Evolutionary conservation across 2,329 filamentous ascomycete species (phyloP), one percentile per base, ranked within the genome.

Genomic region (Aspergillus cejpii): DNA sequence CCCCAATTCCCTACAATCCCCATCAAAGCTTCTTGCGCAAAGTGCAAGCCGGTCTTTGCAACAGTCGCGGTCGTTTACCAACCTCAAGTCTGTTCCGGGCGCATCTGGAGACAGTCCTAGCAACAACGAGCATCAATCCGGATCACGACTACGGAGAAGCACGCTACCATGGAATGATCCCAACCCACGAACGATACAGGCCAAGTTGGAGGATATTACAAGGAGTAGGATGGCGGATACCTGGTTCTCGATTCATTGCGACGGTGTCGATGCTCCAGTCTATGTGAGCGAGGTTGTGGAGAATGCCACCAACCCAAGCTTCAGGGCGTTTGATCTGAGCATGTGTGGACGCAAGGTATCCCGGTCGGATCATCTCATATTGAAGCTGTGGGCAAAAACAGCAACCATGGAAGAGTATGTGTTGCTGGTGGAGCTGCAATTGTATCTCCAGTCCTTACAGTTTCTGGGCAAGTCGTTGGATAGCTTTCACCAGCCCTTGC

Each of bases 291-390:
- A 97, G 68, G 74, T 85, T 17, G 78, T 83, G 21, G 78, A 85
- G 55, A 81, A 81, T 58, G 82, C 86, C n/a, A 89, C 88, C 68
- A 96, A 96, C 64, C 92, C 92, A 51, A 88, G 85, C 57, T 97
- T 95, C 63, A 81, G 80, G 34, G 84, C 86, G 62, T 94, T 96
- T 62, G 84, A 94, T 50, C 75, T 95, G 5, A 76, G 77, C 19
- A 68, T 74, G 5, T 80, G 77, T 50, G 80, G 78, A 0, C 77
- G 85, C 0, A 62, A 68, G 2, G 74, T 89, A 17, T 84, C 85
- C 6, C 79, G 89, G 45, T 71, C 76, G 3, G 79, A 85, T 40
- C 71, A 72, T 12, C 59, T 94, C 17, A 81, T 74, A 0, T 68
- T 95, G 33, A 84, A 80, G 52, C 63, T 96, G 21, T 97, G 89